Base-by-base conservation (phyloP, 1,139 yeast species). In the Pneumocystis sp. region DNA sequence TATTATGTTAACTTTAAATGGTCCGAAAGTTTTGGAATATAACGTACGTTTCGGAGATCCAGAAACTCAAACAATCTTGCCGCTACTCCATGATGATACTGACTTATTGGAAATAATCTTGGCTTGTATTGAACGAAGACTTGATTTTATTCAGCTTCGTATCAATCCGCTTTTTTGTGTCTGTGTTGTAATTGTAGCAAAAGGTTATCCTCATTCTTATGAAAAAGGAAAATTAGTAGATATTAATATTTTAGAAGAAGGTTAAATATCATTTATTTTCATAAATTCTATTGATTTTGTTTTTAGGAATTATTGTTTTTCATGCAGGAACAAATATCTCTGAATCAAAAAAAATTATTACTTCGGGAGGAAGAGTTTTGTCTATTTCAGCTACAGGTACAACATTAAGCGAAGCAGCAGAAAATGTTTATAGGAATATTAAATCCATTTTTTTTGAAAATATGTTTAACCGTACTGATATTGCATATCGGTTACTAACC, bases 11-110 rank as follows among this genome's bases (percentile, higher is more conserved):
- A 83, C 95, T 19, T 83, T 85, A 44, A 72, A 78, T 61, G 96
- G 96, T 63, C 97, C 98, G 71, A 89, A 89, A 78, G 97, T 91
- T 12, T 82, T 95, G 73, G 99, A 95, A 77, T 95, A 95, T 78
- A 95, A 95, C 72, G 97, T 93, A 65, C 85, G 99, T 77, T 95
- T 95, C 72, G 99, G 99, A 68, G 99, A 95, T 76, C 99, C 99
- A 70, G 99, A 95, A 78, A 93, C 97, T 59, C 98, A 95, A 79
- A 88, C 97, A 4, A 96, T 93, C 44, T 80, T 95, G 73, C 97
- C 97, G 19, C 81, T 95, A 73, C 80, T 95, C 70, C 77, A 85
- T 25, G 84, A 85, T 59, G 91, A 88, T 68, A 86, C 96, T 31
- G 98, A 95, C 77, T 81, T 95, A 73, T 95, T 96, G 60, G 89